phyloP scores from a whole-genome alignment of 805 yeast genomes.

The Nakazawaea molendinolei region DNA sequence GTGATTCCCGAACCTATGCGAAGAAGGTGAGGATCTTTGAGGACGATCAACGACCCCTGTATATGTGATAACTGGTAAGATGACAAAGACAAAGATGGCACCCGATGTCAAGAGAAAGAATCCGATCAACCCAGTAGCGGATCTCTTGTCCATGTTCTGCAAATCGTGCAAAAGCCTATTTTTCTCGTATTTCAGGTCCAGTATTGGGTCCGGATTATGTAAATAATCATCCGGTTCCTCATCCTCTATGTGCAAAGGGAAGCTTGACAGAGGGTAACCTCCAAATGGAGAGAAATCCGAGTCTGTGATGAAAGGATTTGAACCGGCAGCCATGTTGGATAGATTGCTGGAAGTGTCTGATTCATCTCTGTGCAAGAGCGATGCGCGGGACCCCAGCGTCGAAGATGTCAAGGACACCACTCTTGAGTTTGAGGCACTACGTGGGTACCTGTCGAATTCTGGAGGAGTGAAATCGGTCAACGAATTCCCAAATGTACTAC shows the following conservation, averaged over 20 bases:
- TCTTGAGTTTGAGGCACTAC: conserved; percentile 37
- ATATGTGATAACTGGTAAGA: conserved; percentile 80
- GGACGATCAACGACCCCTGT: conserved; percentile 49
- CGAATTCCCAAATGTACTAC: too few relatives aligned
- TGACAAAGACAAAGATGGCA: conserved; percentile 58
- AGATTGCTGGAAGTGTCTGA: background rate
- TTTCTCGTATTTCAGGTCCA: conserved; percentile 80
- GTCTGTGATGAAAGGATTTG: conserved; percentile 40
- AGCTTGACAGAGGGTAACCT: conserved; percentile 46
- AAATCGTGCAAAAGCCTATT: conserved; percentile 59
- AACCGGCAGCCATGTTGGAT: conserved; percentile 1
- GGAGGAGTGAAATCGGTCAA: conserved; percentile 45
- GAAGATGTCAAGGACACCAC: conserved; percentile 45
- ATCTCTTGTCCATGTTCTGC: conserved; percentile 58
- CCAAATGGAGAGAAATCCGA: conserved; percentile 88
- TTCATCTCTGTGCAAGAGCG: conserved; percentile 12
- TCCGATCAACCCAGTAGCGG: conserved; percentile 58
- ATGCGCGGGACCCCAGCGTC: conserved; percentile 25
- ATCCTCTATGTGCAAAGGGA: conserved; percentile 61
- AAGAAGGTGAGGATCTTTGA: conserved; percentile 10
- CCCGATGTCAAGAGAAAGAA: conserved; percentile 52
- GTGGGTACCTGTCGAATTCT: conserved; percentile 65
- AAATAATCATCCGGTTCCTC: conserved; percentile 92
- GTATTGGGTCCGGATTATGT: conserved; percentile 94
- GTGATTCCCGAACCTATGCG: conserved; percentile 4